Evolutionary conservation across 2,329 filamentous ascomycete species (phyloP).

Genomic region (Botrytis fabae): DNA sequence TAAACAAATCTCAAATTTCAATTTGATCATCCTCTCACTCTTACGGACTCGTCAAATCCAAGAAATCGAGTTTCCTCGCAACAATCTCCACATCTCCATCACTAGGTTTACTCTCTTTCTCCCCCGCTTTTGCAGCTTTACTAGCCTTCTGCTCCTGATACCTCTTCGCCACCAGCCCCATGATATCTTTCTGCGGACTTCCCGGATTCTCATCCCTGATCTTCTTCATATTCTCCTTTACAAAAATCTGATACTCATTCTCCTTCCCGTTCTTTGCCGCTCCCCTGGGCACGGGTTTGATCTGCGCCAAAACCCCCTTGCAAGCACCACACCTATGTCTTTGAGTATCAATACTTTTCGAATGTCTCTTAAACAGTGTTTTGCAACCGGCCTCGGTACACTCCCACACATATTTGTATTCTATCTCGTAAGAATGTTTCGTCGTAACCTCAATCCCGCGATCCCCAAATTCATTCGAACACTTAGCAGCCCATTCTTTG

Average conservation of each 20-base stretch:
- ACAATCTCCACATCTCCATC: constrained; percentile 31
- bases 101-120: constrained; percentile 25
- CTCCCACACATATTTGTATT: constrained; percentile 88
- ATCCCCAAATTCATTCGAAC: constrained; percentile 55
- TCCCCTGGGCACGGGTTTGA: constrained; percentile 70
- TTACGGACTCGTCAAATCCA: constrained; percentile 39
- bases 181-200: constrained; percentile 65
- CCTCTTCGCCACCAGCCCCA: constrained; percentile 64
- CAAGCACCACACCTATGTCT: constrained; percentile 78
- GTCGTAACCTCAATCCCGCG: constrained; percentile 79
- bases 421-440: constrained; percentile 85
- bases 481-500: constrained; percentile 68
- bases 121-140: constrained; percentile 25
- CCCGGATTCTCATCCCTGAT: constrained; percentile 55
- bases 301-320: constrained; percentile 69
- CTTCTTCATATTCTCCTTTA: constrained; percentile 67
- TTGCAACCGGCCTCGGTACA: constrained; percentile 64
- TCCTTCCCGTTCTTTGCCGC: constrained; percentile 31
- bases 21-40: not conserved
- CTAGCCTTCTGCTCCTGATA: constrained; percentile 56
- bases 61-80: constrained; percentile 38
- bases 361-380: constrained; percentile 77
- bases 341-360: constrained; percentile 74
- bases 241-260: constrained; percentile 56
- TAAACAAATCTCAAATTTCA: not conserved